Evolutionary conservation across 2,329 filamentous ascomycete genomes (phyloP).

Genomic region (Gnomoniopsis smithogilvyi): DNA sequence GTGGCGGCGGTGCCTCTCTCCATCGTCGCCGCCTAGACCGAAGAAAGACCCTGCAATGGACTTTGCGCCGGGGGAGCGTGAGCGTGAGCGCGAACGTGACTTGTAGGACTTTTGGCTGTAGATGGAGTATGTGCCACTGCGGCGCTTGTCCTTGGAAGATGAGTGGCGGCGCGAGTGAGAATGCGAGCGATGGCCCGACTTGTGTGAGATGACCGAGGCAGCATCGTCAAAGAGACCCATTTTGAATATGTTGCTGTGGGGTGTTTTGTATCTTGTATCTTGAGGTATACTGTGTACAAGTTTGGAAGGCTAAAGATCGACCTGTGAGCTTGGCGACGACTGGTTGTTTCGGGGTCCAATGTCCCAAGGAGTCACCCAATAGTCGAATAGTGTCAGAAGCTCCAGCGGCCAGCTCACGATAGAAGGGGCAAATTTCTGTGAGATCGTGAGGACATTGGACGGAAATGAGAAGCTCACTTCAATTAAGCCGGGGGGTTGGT

Average conservation of each 20-base stretch:
- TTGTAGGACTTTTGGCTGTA: conserved; percentile 10
- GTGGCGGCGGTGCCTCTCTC: conserved; percentile 18
- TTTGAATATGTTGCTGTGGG: background rate
- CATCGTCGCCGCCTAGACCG: conserved; percentile 33
- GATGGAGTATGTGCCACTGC: conserved; percentile 16
- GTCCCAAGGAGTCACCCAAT: background rate
- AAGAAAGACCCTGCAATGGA: conserved; percentile 43
- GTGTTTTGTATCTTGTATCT: background rate
- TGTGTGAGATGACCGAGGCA: conserved; percentile 27
- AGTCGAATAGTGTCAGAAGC: background rate
- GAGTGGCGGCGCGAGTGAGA: conserved; percentile 20
- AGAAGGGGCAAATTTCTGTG: conserved; percentile 2
- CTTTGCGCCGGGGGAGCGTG: conserved; percentile 33
- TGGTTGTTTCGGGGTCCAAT: conserved; percentile 2
- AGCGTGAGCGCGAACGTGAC: conserved; percentile 33
- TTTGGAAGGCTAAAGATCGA: background rate
- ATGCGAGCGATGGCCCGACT: conserved; percentile 20
- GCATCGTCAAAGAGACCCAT: conserved; percentile 35
- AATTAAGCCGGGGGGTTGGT: background rate
- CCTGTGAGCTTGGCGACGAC: background rate
- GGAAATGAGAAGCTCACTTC: conserved; percentile 3
- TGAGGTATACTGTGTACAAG: background rate
- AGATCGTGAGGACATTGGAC: conserved; percentile 6
- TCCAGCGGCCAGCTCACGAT: conserved; percentile 9
- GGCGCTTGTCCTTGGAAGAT: conserved; percentile 24